Base-by-base conservation (phyloP, 148 eudicot species). In the Rhododendron vialii region DNA sequence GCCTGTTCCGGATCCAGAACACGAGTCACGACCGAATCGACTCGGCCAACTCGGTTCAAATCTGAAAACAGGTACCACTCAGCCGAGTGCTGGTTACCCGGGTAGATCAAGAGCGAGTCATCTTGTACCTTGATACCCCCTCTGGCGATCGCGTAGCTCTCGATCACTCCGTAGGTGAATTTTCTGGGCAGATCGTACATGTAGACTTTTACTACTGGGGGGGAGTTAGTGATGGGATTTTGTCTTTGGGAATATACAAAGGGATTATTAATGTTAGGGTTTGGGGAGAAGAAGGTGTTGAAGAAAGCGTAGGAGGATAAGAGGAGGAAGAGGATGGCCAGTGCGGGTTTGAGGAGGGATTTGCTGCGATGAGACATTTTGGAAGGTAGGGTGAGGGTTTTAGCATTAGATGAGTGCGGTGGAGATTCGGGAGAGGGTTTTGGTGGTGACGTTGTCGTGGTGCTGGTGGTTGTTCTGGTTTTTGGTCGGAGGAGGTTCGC, bases 151-250 rank as follows among this genome's bases (percentile, higher is more conserved):
- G 91, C 87, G 80, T 95, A 97, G 90, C 95, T 93, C 85, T 95
- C 94, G 11, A 97, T 94, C 9, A 97, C 99, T 30, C 99, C 99
- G 61, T 93, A 93, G 0, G 99, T 97, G 88, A 95, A 97, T 43
- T 88, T 90, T 51, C 93, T 84, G 0, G 98, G 98, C 51, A 97
- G 86, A 85, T 95, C 95, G 87, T 97, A 97, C 95, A 95, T 90
- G 87, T 90, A 97, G 22, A 95, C 76, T 69, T 85, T 94, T 17
- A 91, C 90, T 24, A 26, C 15, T n/a, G 86, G 63, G 3, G 78
- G 28, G 18, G 65, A 2, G 35, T 30, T 78, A 63, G 17, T 18
- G 20, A 18, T 3, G 85, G 51, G 7, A 28, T 15, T 74, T 84
- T 67, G 22, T 2, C 6, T 55, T 55, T 30, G 78, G 85, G 30